phyloP scores from a whole-genome alignment of 345 rosid species.

The Cardamine resedifolia region DNA sequence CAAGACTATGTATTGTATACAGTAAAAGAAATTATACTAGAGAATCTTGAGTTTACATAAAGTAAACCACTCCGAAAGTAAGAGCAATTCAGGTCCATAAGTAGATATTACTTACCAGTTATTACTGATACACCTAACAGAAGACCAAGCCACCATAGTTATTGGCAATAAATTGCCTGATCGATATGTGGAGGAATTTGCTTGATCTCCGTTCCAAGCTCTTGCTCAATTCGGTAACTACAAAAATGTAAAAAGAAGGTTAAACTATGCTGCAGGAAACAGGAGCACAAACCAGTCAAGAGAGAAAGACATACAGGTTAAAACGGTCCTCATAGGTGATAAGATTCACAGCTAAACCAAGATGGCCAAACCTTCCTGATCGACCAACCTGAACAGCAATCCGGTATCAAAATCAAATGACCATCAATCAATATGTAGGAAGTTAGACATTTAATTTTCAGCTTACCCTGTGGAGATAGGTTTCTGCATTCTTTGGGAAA shows the following conservation, averaged over 20 bases:
- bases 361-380: conserved; percentile 96
- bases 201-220: conserved; percentile 93
- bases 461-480: conserved; percentile 93
- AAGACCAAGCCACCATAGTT: conserved; percentile 31
- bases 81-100: conserved; percentile 7
- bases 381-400: conserved; percentile 67
- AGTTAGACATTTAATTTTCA: background rate
- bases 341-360: conserved; percentile 91
- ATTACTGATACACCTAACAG: conserved; percentile 47
- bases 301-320: conserved; percentile 60
- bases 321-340: conserved; percentile 93
- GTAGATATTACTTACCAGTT: conserved; percentile 37
- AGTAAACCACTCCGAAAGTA: conserved; percentile 5
- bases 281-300: background rate
- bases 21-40: background rate
- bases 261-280: background rate
- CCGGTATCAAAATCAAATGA: background rate
- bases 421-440: conserved; percentile 1
- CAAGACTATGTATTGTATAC: background rate
- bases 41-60: conserved; percentile 3
- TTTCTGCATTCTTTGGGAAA: conserved; percentile 86
- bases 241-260: background rate
- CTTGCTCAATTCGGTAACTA: conserved; percentile 98
- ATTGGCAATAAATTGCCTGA: conserved; percentile 88
- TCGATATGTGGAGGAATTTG: conserved; percentile 95